phyloP scores from a whole-genome alignment of 176 grass and related monocot genomes.

The Elymus sibiricus region DNA sequence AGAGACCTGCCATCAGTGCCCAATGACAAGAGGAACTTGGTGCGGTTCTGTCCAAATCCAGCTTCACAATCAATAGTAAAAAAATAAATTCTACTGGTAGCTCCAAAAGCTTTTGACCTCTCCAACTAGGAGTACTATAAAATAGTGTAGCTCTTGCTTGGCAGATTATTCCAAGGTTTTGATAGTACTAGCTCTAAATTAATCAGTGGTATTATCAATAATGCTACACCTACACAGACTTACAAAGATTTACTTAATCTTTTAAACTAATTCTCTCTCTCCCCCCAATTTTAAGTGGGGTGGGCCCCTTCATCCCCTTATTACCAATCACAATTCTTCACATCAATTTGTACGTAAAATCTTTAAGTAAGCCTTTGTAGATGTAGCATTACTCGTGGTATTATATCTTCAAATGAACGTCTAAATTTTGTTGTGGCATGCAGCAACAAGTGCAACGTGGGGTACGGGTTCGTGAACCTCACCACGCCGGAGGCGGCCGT shows the following conservation, averaged over 20 bases:
- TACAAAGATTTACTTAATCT: too few species aligned
- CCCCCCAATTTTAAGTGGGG: too few species aligned
- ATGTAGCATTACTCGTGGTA: too few species aligned
- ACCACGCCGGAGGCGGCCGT: conserved; percentile 87
- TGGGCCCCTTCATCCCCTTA: too few species aligned
- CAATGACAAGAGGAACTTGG: conserved; percentile 45
- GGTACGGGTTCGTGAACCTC: conserved; percentile 97
- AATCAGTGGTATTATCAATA: not conserved
- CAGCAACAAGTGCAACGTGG: conserved; percentile 99
- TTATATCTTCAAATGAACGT: too few species aligned
- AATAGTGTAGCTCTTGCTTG: not conserved
- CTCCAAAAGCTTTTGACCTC: not conserved
- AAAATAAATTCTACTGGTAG: not conserved
- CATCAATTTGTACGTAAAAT: too few species aligned
- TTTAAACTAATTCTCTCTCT: too few species aligned
- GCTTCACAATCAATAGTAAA: not conserved
- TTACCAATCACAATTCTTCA: too few species aligned
- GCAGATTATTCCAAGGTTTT: not conserved
- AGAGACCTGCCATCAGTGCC: conserved; percentile 57
- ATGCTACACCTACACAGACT: too few species aligned
- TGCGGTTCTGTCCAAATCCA: conserved; percentile 27
- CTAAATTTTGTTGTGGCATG: not conserved
- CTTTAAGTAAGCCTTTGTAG: too few species aligned
- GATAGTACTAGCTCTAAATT: not conserved
- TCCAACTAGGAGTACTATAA: not conserved